These are phyloP conservation scores for Ehretia macrophylla DNA, from an alignment of 257 asterid genomes.

Conservation along the genomic window DNA sequence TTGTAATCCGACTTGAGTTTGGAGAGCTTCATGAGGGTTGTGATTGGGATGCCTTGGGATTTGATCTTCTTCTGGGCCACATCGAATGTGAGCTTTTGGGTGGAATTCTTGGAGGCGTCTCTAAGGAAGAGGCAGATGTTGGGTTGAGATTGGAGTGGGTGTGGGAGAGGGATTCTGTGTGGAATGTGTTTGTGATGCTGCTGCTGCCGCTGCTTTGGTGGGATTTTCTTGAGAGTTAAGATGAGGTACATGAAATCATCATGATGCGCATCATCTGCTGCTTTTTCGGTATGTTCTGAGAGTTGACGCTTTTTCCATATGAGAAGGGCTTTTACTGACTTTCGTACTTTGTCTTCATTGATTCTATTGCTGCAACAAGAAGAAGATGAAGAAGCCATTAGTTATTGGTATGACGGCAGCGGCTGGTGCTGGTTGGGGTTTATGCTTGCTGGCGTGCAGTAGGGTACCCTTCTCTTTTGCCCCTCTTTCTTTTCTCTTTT, in stretches of 20 bases:
- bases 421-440: too few relatives aligned
- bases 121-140: constrained; percentile 58
- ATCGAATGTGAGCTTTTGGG: constrained; percentile 39
- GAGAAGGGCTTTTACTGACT: constrained; percentile 67
- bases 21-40: constrained; percentile 52
- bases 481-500: too few relatives aligned
- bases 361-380: constrained; percentile 13
- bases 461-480: too few relatives aligned
- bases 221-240: constrained; percentile 57
- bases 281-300: constrained; percentile 18
- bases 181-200: constrained; percentile 27
- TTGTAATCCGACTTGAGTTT: constrained; percentile 61
- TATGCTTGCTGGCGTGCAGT: too few relatives aligned
- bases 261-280: constrained; percentile 10
- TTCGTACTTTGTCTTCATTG: constrained; percentile 27
- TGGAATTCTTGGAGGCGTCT: constrained; percentile 40
- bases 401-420: too few relatives aligned
- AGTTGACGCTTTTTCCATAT: constrained; percentile 51
- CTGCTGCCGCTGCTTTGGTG: constrained; percentile 5
- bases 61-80: constrained; percentile 35
- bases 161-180: constrained; percentile 50
- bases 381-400: not conserved
- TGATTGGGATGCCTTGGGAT: constrained; percentile 31
- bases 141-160: constrained; percentile 32
- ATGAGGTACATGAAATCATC: constrained; percentile 63